These are phyloP conservation scores for Orbilia brochopaga DNA, from an alignment of 2,329 filamentous ascomycete genomes.

Conservation along the genomic window DNA sequence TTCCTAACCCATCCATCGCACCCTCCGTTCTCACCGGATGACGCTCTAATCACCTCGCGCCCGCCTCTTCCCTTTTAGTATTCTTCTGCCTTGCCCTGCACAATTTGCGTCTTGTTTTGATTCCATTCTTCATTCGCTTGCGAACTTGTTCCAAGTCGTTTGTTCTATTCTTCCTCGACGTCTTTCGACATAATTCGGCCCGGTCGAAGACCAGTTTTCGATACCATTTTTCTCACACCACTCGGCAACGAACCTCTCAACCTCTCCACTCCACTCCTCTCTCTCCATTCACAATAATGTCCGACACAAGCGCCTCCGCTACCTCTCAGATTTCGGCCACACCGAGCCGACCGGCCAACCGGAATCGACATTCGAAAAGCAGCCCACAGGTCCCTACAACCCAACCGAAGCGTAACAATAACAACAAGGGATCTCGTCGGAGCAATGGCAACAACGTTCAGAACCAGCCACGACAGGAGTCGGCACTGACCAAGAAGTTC, in stretches of 20 bases:
- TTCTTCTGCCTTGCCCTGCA: conserved; percentile 12
- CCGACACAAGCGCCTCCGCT: conserved; percentile 17
- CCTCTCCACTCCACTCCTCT: neutral
- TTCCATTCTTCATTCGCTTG: conserved; percentile 3
- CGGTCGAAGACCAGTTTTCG: conserved; percentile 18
- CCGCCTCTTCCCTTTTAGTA: conserved; percentile 35
- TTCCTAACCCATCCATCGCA: conserved; percentile 2
- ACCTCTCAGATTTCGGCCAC: conserved; percentile 17
- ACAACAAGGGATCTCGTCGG: conserved; percentile 21
- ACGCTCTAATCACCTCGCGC: conserved; percentile 37
- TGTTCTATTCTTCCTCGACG: conserved; percentile 3
- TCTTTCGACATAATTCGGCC: conserved; percentile 21
- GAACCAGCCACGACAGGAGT: conserved; percentile 27
- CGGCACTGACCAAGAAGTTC: conserved; percentile 42
- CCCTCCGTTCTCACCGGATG: conserved; percentile 29
- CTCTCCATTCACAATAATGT: conserved; percentile 33
- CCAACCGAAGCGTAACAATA: conserved; percentile 16
- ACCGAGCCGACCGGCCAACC: conserved; percentile 36
- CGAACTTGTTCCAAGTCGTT: conserved; percentile 5
- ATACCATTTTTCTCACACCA: conserved; percentile 8
- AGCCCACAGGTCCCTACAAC: conserved; percentile 39
- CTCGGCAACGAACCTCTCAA: conserved; percentile 3
- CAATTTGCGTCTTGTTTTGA: conserved; percentile 31
- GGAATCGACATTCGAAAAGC: conserved; percentile 28
- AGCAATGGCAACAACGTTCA: conserved; percentile 4